Conservation (phyloP, 2,329 filamentous ascomycete species). For the Alternaria infectoria region DNA sequence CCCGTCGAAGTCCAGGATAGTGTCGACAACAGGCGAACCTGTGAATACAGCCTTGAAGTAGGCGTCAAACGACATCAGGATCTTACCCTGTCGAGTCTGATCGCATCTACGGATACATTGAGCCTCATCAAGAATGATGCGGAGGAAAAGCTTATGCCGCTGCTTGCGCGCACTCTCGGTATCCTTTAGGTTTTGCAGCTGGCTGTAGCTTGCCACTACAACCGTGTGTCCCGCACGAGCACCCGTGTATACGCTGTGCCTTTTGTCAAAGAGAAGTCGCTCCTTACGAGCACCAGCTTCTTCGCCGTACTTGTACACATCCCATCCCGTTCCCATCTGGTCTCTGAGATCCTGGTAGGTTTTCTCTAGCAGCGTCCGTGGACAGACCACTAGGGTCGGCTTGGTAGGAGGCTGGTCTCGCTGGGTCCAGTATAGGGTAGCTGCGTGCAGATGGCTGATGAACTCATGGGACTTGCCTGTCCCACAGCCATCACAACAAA, state of each 20-base stretch:
- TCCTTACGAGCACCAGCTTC: background rate
- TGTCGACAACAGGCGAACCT: background rate
- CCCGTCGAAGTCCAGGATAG: background rate
- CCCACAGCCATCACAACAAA: no score
- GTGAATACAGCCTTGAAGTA: background rate
- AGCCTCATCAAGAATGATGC: background rate
- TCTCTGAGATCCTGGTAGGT: no score
- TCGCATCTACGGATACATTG: background rate
- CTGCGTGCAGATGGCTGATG: no score
- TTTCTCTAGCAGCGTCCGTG: no score
- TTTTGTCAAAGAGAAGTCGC: background rate
- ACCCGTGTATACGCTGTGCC: fast-evolving
- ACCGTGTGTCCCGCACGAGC: background rate
- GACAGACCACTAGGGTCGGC: no score
- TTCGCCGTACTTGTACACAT: background rate
- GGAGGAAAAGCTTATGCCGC: background rate
- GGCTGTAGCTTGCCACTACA: background rate
- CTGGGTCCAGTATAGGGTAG: no score
- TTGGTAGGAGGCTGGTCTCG: no score
- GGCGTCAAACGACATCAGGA: background rate
- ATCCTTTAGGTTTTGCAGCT: background rate
- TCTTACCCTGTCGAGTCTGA: fast-evolving
- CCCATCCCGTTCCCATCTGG: no score
- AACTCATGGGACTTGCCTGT: no score
- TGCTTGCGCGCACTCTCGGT: background rate